phyloP scores from a whole-genome alignment of 2,329 filamentous ascomycete species.

The Pseudogymnoascus sp. region DNA sequence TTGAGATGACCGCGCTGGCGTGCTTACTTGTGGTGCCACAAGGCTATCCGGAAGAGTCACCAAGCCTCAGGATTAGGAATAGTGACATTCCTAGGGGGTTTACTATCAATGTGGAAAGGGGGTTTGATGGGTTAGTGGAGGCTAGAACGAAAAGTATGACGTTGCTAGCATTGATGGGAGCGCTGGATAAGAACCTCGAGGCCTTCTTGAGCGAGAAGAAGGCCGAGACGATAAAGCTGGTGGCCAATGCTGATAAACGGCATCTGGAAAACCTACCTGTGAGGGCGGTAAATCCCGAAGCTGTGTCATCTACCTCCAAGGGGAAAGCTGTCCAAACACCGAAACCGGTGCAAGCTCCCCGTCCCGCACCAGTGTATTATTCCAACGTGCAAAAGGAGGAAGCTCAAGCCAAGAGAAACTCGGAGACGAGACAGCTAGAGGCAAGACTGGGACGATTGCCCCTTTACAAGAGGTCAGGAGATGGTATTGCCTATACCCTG shows the following conservation, averaged over 20 bases:
- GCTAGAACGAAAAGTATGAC: slow-evolving; percentile 50
- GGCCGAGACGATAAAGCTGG: slow-evolving; percentile 64
- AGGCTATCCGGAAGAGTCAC: slow-evolving; percentile 53
- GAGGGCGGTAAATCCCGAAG: slow-evolving; percentile 22
- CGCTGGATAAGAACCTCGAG: slow-evolving; percentile 68
- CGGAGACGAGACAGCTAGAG: slow-evolving; percentile 67
- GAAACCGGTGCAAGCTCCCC: slow-evolving; percentile 6
- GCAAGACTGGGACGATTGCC: slow-evolving; percentile 64
- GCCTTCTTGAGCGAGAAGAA: slow-evolving; percentile 62
- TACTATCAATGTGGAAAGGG: slow-evolving; percentile 68
- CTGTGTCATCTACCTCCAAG: slow-evolving; percentile 5
- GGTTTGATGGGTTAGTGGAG: slow-evolving; percentile 59
- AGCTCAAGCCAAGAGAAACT: slow-evolving; percentile 57
- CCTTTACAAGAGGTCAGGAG: slow-evolving; percentile 60
- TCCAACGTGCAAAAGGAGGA: slow-evolving; percentile 53
- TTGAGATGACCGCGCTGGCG: slow-evolving; percentile 63
- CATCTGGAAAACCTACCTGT: slow-evolving; percentile 27
- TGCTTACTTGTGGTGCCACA: slow-evolving; percentile 62
- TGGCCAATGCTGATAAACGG: slow-evolving; percentile 30
- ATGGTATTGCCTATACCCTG: slow-evolving; percentile 64
- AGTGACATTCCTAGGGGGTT: slow-evolving; percentile 66
- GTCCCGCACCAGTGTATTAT: slow-evolving; percentile 33
- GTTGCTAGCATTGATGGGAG: slow-evolving; percentile 60
- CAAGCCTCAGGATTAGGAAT: slow-evolving; percentile 60
- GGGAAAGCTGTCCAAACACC: slow-evolving; percentile 37